These are phyloP conservation scores for Amoeboaphelidium protococcarum DNA, from an alignment of 371 early-diverging fungal species.

Conservation along the genomic window DNA sequence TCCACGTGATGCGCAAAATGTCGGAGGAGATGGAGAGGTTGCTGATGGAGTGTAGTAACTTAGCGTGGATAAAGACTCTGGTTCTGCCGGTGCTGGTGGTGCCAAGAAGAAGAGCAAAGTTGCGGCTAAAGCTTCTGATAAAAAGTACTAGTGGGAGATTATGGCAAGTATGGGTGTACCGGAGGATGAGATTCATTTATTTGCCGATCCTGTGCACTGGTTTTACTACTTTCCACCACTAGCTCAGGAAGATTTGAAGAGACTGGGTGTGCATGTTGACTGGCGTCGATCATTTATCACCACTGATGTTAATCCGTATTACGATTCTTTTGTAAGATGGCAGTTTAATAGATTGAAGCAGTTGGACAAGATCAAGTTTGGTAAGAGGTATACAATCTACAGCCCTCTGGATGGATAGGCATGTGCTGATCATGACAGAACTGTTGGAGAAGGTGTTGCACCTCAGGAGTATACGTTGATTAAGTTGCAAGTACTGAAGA, in stretches of 20 bases:
- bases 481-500: slow-evolving; percentile 51
- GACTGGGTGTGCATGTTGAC: slow-evolving; percentile 79
- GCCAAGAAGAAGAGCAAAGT: slow-evolving; percentile 40
- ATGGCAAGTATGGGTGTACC: slow-evolving; percentile 79
- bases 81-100: slow-evolving; percentile 3
- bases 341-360: slow-evolving; percentile 84
- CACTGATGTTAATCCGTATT: slow-evolving; percentile 96
- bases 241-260: slow-evolving; percentile 54
- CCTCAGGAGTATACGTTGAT: slow-evolving; percentile 90
- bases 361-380: slow-evolving; percentile 74
- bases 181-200: slow-evolving; percentile 64
- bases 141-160: slow-evolving; percentile 85
- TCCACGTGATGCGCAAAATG: not conserved
- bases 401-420: slow-evolving; percentile 92
- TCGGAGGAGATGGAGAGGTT: slow-evolving; percentile 13
- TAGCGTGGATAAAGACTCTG: too few relatives aligned
- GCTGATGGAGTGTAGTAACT: slow-evolving; percentile 15
- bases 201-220: slow-evolving; percentile 92
- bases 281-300: slow-evolving; percentile 98
- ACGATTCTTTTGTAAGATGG: slow-evolving; percentile 97
- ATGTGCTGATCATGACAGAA: slow-evolving; percentile 99
- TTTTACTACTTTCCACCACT: slow-evolving; percentile 82
- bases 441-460: slow-evolving; percentile 88
- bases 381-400: slow-evolving; percentile 96
- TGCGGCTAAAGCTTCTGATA: slow-evolving; percentile 54